These are phyloP conservation scores for Stylosanthes scabra DNA, from an alignment of 331 rosid species.

Conservation along the genomic window DNA sequence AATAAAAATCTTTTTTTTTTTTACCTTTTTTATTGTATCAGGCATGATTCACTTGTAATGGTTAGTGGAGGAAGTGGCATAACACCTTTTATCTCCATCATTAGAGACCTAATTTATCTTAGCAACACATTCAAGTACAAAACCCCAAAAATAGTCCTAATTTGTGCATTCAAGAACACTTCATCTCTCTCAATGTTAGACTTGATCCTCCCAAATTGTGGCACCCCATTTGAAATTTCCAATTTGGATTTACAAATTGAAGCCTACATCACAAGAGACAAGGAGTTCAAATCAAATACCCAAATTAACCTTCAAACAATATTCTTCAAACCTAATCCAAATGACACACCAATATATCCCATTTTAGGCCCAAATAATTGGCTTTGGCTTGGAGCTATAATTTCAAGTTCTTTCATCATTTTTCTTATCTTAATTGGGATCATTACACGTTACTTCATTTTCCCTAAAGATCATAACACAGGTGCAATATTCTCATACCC, in stretches of 20 bases:
- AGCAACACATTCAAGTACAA: slow-evolving; percentile 42
- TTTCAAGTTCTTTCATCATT: slow-evolving; percentile 61
- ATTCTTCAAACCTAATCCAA: slow-evolving; percentile 59
- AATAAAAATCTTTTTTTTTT: background rate
- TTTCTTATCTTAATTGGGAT: slow-evolving; percentile 62
- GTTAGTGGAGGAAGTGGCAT: slow-evolving; percentile 89
- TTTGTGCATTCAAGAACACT: slow-evolving; percentile 60
- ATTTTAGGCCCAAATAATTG: slow-evolving; percentile 64
- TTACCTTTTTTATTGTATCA: background rate
- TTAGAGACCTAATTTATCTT: slow-evolving; percentile 55
- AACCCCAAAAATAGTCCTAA: slow-evolving; percentile 60
- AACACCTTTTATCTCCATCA: slow-evolving; percentile 79
- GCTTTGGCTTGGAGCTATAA: slow-evolving; percentile 77
- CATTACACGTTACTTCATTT: slow-evolving; percentile 60
- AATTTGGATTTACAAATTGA: slow-evolving; percentile 57
- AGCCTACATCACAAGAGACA: slow-evolving; percentile 70
- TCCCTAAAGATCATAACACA: slow-evolving; percentile 64
- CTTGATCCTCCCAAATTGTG: slow-evolving; percentile 61
- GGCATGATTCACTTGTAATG: slow-evolving; percentile 64
- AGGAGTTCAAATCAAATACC: slow-evolving; percentile 32
- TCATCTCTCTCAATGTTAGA: slow-evolving; percentile 61
- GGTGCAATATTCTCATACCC: slow-evolving; percentile 41
- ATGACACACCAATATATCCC: slow-evolving; percentile 59
- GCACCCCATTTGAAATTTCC: slow-evolving; percentile 47
- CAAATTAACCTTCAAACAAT: slow-evolving; percentile 21